A percentile compares a stretch with the other conserved stretches of the same genome.
Conservation (phyloP, 331 rosid species). For the Quercus tomentella region DNA sequence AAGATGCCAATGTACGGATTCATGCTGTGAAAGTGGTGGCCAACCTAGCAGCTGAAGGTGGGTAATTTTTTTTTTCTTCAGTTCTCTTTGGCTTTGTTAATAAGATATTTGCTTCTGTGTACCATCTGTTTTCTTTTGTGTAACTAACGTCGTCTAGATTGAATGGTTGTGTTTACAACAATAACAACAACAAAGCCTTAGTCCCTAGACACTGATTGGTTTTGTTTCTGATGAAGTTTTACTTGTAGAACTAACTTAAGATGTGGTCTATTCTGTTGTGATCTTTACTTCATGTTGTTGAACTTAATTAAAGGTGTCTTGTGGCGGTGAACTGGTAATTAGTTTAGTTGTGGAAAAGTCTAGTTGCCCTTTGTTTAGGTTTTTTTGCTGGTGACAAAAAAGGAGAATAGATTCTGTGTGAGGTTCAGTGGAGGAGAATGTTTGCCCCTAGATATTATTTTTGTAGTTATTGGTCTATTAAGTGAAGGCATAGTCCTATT, state of each 20-base stretch:
- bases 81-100: neutral
- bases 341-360: neutral
- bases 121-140: neutral
- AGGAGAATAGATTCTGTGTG: neutral
- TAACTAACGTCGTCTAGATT: neutral
- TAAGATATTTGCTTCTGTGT: neutral
- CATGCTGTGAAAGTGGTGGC: slow-evolving; percentile 99
- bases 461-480: neutral
- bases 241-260: neutral
- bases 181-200: neutral
- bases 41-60: slow-evolving; percentile 97
- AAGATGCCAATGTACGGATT: slow-evolving; percentile 83
- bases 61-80: slow-evolving; percentile 20
- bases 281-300: neutral
- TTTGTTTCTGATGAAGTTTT: neutral
- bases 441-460: neutral
- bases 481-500: neutral
- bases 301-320: neutral
- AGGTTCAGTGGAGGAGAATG: neutral
- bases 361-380: neutral
- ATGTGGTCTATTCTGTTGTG: neutral
- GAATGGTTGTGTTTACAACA: neutral
- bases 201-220: neutral
- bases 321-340: neutral
- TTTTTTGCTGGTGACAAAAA: neutral